These are phyloP conservation scores for Blastomyces emzantsi DNA, from an alignment of 2,329 filamentous ascomycete species.

Conservation along the genomic window DNA sequence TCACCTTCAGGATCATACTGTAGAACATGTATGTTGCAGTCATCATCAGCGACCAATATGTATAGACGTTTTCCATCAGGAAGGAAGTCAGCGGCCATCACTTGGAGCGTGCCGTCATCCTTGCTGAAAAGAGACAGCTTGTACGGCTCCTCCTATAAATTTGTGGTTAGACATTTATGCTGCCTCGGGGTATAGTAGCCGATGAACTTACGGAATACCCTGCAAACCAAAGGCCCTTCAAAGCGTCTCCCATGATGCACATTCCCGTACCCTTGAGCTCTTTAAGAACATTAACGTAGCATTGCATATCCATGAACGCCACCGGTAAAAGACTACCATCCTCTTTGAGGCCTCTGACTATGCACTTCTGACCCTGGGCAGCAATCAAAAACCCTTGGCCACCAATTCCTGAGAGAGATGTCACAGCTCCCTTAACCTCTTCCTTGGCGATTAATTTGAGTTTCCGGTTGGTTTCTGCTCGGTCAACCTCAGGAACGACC, in stretches of 20 bases:
- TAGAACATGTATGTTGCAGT: slow-evolving; percentile 77
- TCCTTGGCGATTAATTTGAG: slow-evolving; percentile 82
- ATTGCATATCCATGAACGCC: slow-evolving; percentile 96
- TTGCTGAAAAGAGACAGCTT: slow-evolving; percentile 91
- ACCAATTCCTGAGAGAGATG: slow-evolving; percentile 72
- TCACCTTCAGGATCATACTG: slow-evolving; percentile 91
- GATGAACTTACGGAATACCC: slow-evolving; percentile 63
- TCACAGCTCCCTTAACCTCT: slow-evolving; percentile 86
- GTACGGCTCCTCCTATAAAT: slow-evolving; percentile 71
- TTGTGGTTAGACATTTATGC: slow-evolving; percentile 2
- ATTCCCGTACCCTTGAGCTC: slow-evolving; percentile 75
- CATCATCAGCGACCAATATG: slow-evolving; percentile 72
- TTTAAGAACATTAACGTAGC: slow-evolving; percentile 78
- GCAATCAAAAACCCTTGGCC: slow-evolving; percentile 81
- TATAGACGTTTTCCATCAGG: slow-evolving; percentile 76
- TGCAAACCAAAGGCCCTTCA: slow-evolving; percentile 92
- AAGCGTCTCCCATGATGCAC: slow-evolving; percentile 77
- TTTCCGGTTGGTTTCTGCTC: slow-evolving; percentile 74
- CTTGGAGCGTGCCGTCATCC: slow-evolving; percentile 65
- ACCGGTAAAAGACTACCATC: slow-evolving; percentile 87
- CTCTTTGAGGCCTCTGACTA: slow-evolving; percentile 92
- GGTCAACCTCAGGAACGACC: slow-evolving; percentile 80
- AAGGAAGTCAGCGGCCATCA: slow-evolving; percentile 76
- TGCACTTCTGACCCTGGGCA: slow-evolving; percentile 92
- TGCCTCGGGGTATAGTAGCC: not conserved